Conservation (phyloP, 257 asterid genomes). For the Orobanche coerulescens region DNA sequence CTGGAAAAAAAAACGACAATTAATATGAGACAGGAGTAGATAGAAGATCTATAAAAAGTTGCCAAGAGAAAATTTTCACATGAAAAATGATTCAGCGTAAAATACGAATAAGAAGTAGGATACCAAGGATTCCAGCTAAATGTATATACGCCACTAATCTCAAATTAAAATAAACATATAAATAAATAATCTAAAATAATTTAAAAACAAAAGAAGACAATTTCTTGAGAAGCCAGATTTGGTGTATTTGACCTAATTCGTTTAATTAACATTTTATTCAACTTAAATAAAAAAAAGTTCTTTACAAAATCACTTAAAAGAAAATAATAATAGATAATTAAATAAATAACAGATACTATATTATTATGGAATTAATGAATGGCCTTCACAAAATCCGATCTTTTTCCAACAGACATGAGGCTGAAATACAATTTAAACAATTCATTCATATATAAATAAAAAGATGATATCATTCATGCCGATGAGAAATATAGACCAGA, state of each 20-base stretch:
- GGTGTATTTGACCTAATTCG: constrained; percentile 9
- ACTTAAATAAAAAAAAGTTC: constrained; percentile 12
- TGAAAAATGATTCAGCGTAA: no score
- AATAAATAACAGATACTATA: background rate
- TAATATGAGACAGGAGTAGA: no score
- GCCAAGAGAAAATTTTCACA: no score
- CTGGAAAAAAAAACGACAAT: no score
- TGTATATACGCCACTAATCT: no score
- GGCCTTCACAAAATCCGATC: constrained; percentile 10
- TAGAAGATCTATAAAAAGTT: no score
- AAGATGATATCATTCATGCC: constrained; percentile 24
- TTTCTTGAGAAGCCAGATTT: constrained; percentile 22
- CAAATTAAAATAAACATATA: background rate
- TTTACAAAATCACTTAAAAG: background rate
- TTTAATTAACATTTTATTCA: background rate
- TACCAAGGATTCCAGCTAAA: no score
- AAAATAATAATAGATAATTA: background rate
- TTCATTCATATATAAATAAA: constrained; percentile 12
- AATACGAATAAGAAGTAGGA: no score
- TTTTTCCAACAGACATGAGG: background rate
- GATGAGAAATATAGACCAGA: constrained; percentile 23
- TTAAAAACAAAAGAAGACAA: background rate
- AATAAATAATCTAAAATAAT: background rate
- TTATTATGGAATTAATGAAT: background rate
- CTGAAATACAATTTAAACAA: constrained; percentile 16